Evolutionary conservation across 768 basidiomycete genomes (phyloP).

Genomic region (Naganishia vishniacii): DNA sequence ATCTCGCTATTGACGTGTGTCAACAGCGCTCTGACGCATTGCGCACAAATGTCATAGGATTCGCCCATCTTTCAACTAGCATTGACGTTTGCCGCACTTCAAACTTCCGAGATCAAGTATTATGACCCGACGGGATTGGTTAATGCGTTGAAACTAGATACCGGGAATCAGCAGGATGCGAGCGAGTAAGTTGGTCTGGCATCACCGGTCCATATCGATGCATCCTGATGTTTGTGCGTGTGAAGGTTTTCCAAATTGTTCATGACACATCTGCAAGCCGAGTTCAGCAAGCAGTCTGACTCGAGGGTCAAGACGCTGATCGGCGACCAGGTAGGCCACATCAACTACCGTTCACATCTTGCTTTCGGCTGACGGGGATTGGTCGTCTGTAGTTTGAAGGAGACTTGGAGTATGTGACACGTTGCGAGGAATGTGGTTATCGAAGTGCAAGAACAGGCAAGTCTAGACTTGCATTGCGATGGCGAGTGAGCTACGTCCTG

Average conservation of each 20-base stretch:
- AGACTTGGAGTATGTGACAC: slow-evolving; percentile 69
- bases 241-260: slow-evolving; percentile 90
- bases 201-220: too few species aligned
- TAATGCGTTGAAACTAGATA: slow-evolving; percentile 72
- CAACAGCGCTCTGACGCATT: too few species aligned
- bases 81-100: slow-evolving; percentile 68
- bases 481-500: slow-evolving; percentile 11
- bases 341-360: neutral
- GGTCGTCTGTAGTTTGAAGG: slow-evolving; percentile 69
- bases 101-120: slow-evolving; percentile 62
- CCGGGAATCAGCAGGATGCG: slow-evolving; percentile 89
- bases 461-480: slow-evolving; percentile 14
- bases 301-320: slow-evolving; percentile 64
- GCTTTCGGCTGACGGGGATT: slow-evolving; percentile 1
- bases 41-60: slow-evolving; percentile 18
- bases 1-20: too few species aligned
- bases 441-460: slow-evolving; percentile 57
- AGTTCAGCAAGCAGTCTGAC: slow-evolving; percentile 75
- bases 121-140: slow-evolving; percentile 82
- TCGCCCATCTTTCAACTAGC: slow-evolving; percentile 52
- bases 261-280: slow-evolving; percentile 76
- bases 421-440: slow-evolving; percentile 64
- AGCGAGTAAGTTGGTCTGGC: slow-evolving; percentile 90
- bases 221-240: too few species aligned
- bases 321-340: slow-evolving; percentile 60